Percentiles rank a stretch among this genome's conserved stretches.
Evolutionary conservation across 805 yeast species (phyloP).

Genomic region (Metschnikowia arizonensis): DNA sequence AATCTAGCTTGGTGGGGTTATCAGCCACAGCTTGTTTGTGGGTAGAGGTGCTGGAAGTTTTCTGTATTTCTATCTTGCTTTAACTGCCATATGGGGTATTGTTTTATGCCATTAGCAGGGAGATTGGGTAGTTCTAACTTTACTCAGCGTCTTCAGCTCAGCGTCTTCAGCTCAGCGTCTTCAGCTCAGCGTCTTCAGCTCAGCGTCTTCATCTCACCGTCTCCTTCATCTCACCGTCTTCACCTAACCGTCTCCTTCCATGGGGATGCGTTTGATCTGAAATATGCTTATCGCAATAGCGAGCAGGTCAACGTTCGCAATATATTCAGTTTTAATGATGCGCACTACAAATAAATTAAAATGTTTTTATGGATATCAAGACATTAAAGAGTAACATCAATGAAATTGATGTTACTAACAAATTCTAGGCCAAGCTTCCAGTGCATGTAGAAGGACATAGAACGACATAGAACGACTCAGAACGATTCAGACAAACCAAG

Average conservation of each 20-base stretch:
- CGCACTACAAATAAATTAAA: too few relatives aligned
- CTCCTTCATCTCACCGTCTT: conserved; percentile 4
- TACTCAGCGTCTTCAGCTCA: not conserved
- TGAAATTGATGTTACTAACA: too few relatives aligned
- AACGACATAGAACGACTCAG: too few relatives aligned
- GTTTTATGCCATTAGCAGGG: not conserved
- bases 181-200: not conserved
- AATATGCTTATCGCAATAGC: too few relatives aligned
- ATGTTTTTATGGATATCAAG: too few relatives aligned
- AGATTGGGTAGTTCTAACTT: not conserved
- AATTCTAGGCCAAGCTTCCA: too few relatives aligned
- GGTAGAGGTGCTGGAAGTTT: not conserved
- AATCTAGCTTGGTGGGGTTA: not conserved
- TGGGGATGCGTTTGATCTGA: too few relatives aligned
- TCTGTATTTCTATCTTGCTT: conserved; percentile 3
- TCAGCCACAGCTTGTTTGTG: not conserved
- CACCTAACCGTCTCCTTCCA: conserved; percentile 10
- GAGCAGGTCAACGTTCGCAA: too few relatives aligned
- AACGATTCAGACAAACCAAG: too few relatives aligned
- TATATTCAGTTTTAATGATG: not conserved
- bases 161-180: not conserved
- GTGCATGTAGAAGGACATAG: too few relatives aligned
- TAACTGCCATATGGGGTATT: conserved; percentile 19
- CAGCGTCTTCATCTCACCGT: not conserved
- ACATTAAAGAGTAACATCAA: too few relatives aligned